Evolutionary conservation across 2,329 filamentous ascomycete species (phyloP), one percentile per base, ranked within the genome.

Genomic region (Calonectria multiphialidica): DNA sequence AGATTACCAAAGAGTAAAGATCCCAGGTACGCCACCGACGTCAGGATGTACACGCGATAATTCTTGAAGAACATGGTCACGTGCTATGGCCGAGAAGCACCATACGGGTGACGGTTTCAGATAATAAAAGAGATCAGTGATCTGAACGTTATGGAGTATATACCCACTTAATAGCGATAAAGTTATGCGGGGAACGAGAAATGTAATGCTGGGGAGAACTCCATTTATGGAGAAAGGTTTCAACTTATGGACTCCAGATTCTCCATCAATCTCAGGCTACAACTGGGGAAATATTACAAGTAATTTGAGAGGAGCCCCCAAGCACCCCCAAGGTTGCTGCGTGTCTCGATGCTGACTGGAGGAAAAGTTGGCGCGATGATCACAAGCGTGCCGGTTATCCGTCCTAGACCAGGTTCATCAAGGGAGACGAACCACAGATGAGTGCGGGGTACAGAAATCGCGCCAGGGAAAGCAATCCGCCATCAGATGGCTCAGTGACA

Each of bases 21-120:
- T 10, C 69, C 69, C 53, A 71, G 37, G 25, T 71, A 71, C n/a
- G 69, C 49, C 45, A 71, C 69, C 25, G 69, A 42, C 10, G 69
- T 62, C 28, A 71, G 63, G 12, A 71, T 67, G 25, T 71, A 71
- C 30, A 71, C 69, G 15, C 69, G 69, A 57, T 71, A 71, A 37
- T 71, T 71, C 21, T 68, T 63, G 59, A 69, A 69, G 25, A 53
- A 45, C 65, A 67, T 67, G 1, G n/a, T 35, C 37, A 16, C 65
- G 28, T 16, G 25, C 44, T 21, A 47, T 23, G 21, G 28, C 21
- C 4, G 15, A 21, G 18, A 7, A 25, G 44, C 23, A 16, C 57
- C 6, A 13, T n/a, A n/a, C 30, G 9, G 7, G 23, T 16, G 10
- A 28, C 30, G 13, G 10, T 30, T 50, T 18, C 47, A 18, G 13